Conservation (phyloP, 140 eudicot species). For the Stevia rebaudiana region DNA sequence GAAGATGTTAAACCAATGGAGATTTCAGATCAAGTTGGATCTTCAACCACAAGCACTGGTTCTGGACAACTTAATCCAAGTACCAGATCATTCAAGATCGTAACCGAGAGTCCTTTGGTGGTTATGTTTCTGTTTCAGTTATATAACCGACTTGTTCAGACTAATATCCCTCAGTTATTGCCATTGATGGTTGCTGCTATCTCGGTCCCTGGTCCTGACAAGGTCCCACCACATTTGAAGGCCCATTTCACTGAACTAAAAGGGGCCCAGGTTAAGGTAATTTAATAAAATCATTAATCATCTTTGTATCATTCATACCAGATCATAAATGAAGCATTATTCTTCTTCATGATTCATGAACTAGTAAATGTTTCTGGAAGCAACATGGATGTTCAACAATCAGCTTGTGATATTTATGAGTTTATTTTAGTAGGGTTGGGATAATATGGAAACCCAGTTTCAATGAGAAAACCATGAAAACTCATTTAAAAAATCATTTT, state of each 20-base stretch:
- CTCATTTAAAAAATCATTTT: no score
- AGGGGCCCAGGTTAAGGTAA: conserved; percentile 99
- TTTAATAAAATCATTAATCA: conserved; percentile 9
- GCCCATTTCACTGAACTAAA: conserved; percentile 82
- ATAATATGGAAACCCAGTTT: no score
- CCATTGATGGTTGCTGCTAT: conserved; percentile 96
- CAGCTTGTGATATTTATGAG: not conserved
- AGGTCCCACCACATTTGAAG: conserved; percentile 89
- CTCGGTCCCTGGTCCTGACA: conserved; percentile 93
- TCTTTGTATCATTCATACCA: not conserved
- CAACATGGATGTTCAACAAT: not conserved
- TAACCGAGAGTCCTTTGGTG: conserved; percentile 97
- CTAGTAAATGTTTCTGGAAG: conserved; percentile 16
- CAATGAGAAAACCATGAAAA: no score
- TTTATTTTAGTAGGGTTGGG: not conserved
- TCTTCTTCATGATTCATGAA: not conserved
- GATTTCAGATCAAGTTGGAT: conserved; percentile 74
- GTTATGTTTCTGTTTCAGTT: conserved; percentile 96
- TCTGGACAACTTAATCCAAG: conserved; percentile 88
- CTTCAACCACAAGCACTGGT: conserved; percentile 41
- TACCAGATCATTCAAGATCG: conserved; percentile 87
- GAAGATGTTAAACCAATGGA: conserved; percentile 89
- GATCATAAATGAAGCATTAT: conserved; percentile 7
- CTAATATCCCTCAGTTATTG: conserved; percentile 87
- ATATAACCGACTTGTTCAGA: conserved; percentile 93